Percentiles rank a stretch among this genome's conserved stretches.
Evolutionary conservation across 352 stramenopile species (phyloP).

Genomic region (Phytophthora hybrid): DNA sequence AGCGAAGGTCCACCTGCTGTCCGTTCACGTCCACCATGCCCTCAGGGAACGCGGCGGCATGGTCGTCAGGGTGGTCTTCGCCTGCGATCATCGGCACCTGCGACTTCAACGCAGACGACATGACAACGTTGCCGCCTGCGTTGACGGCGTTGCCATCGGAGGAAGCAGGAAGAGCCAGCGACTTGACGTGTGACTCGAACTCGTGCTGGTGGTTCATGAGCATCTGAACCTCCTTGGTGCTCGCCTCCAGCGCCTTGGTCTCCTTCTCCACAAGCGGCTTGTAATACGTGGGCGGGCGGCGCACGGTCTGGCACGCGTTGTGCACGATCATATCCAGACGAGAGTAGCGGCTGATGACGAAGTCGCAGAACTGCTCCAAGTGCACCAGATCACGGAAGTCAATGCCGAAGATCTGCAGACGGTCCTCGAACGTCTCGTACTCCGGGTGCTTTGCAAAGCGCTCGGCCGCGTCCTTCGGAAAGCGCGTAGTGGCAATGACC

Average conservation of each 20-base stretch:
- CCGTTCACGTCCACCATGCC: constrained; percentile 95
- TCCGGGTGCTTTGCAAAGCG: constrained; percentile 93
- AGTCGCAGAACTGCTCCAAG: constrained; percentile 95
- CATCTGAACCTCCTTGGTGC: constrained; percentile 61
- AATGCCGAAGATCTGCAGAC: constrained; percentile 96
- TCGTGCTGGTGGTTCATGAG: constrained; percentile 84
- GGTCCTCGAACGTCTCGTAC: constrained; percentile 93
- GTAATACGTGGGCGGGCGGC: constrained; percentile 95
- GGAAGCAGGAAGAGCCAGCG: constrained; percentile 56
- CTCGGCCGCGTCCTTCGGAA: constrained; percentile 93
- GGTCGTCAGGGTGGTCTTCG: constrained; percentile 73
- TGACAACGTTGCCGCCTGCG: constrained; percentile 41
- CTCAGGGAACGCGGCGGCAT: constrained; percentile 68
- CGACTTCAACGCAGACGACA: constrained; percentile 86
- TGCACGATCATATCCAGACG: constrained; percentile 98
- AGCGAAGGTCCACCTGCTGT: constrained; percentile 96
- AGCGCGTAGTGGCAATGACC: constrained; percentile 96
- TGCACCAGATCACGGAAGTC: constrained; percentile 97
- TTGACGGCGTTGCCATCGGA: constrained; percentile 27
- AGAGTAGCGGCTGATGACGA: constrained; percentile 79
- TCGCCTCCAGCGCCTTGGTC: constrained; percentile 66
- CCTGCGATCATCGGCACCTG: constrained; percentile 81
- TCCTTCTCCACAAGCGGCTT: constrained; percentile 90
- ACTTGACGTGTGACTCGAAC: constrained; percentile 76
- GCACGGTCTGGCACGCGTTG: constrained; percentile 98